phyloP scores from a whole-genome alignment of 208 protist genomes.

The Crithidia bombi region DNA sequence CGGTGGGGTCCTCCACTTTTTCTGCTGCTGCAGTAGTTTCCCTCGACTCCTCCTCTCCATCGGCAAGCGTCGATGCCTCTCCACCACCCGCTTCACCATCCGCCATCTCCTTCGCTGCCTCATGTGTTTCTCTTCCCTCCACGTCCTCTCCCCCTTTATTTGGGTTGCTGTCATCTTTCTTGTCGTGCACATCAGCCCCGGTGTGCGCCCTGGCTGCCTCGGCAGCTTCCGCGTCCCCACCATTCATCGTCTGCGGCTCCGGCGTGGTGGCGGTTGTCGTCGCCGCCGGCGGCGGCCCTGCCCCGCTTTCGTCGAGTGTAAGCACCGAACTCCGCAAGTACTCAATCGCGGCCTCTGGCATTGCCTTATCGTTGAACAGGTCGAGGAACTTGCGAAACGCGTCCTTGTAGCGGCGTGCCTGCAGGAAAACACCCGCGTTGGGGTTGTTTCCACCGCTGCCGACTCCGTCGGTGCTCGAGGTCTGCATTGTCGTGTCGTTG shows the following conservation, averaged over 20 bases:
- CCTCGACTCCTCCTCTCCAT: not conserved
- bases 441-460: not conserved
- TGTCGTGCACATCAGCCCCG: not conserved
- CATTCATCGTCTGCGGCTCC: not conserved
- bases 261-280: conserved; percentile 5
- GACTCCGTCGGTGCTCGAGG: not conserved
- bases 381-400: conserved; percentile 72
- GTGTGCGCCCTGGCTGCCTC: not conserved
- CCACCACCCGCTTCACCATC: not conserved
- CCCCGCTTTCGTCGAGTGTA: conserved; percentile 13
- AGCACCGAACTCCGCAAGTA: conserved; percentile 53
- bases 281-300: not conserved
- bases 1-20: not conserved
- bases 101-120: not conserved
- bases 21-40: not conserved
- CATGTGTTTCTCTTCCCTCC: not conserved
- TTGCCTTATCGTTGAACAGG: conserved; percentile 69
- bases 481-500: not conserved
- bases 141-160: not conserved
- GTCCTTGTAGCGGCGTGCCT: conserved; percentile 69
- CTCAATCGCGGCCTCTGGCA: conserved; percentile 55
- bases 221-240: not conserved
- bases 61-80: not conserved
- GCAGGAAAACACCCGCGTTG: conserved; percentile 49
- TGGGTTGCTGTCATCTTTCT: not conserved